Evolutionary conservation across 176 grass and related monocot species (phyloP), one percentile per base, ranked within the genome.

Genomic region (Guadua angustifolia): DNA sequence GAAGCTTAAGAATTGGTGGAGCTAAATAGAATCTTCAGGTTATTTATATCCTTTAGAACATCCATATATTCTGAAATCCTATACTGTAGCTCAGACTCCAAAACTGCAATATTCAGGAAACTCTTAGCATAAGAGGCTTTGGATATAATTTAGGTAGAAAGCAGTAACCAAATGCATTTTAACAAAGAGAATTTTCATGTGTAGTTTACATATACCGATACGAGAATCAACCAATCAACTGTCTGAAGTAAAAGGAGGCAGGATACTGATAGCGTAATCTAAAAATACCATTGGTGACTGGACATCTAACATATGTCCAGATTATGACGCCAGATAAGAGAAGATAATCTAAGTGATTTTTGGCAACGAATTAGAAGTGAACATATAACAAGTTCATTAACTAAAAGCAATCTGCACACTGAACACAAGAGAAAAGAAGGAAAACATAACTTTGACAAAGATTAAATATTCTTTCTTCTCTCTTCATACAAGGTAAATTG

Each of bases 31-130:
- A 88, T 71, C 86, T 91, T 94, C 74, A 92, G 78, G 86, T 79
- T 81, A 22, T 85, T 82, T 75, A 97, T 91, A 79, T 97, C 90
- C 71, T 97, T 86, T 18, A 91, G 51, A 76, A 97, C 75, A 79
- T 80, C 77, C 59, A 53, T 88, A 47, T 88, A 92, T 72, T 94
- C 83, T 29, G 79, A 75, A 69, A 84, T 83, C 38, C 46, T 83
- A 44, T 86, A 13, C 38, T 65, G 79, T 83, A 97, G 40, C 35
- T 97, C 95, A 43, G 81, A 88, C 62, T 94, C 95, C 74, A 97
- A 77, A 36, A 89, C 95, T 97, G 90, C 84, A 94, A 60, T 55
- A 74, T 57, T 63, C 53, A 74, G 55, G 16, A 62, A 76, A 74
- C 40, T 46, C 14, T 40, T 71, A 25, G 74, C 69, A 84, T 76